phyloP scores from a whole-genome alignment of 768 basidiomycete species.

The Auricularia cornea region DNA sequence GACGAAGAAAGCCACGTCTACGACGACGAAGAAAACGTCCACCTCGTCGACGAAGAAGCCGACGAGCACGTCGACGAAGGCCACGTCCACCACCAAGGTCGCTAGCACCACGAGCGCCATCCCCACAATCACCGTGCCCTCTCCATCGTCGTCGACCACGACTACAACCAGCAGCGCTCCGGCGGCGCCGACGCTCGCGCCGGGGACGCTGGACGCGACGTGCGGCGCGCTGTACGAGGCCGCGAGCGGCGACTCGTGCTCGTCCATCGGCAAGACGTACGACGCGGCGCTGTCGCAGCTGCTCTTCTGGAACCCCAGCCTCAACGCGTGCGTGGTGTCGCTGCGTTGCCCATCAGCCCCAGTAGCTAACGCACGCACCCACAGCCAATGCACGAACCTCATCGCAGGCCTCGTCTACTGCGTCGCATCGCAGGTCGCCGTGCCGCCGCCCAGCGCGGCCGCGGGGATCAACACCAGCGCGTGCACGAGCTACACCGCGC shows the following conservation, averaged over 20 bases:
- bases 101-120: neutral
- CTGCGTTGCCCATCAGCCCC: neutral
- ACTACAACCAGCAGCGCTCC: neutral
- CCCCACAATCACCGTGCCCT: too few species aligned
- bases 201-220: neutral
- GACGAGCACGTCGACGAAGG: neutral
- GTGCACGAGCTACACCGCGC: neutral
- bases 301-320: neutral
- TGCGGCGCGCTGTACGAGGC: neutral
- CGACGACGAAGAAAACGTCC: too few species aligned
- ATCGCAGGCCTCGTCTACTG: neutral
- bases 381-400: neutral
- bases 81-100: neutral
- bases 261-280: neutral
- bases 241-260: neutral
- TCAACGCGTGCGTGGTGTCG: neutral
- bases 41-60: too few species aligned
- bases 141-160: neutral
- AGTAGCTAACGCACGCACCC: neutral
- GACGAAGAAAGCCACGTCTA: too few species aligned
- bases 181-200: neutral
- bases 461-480: neutral
- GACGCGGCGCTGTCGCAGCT: neutral
- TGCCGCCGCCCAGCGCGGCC: neutral
- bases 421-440: neutral